Percentiles rank a stretch among this genome's conserved stretches.
Conservation (phyloP, 169 alveolate genomes). For the Hepatocystis sp. region DNA sequence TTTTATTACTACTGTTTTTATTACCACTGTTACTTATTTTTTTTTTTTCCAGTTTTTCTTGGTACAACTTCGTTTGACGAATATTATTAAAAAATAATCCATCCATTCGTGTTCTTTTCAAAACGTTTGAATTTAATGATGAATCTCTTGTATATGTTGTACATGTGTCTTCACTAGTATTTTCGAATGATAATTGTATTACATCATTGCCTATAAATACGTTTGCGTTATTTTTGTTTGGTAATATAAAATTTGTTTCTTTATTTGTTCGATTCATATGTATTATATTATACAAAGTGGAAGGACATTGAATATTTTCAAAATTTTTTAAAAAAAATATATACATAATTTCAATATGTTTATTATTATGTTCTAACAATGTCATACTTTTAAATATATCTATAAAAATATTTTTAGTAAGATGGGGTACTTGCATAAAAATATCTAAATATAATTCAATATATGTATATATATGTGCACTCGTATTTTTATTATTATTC, state of each 20-base stretch:
- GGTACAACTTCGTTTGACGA: background rate
- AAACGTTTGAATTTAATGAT: slow-evolving; percentile 33
- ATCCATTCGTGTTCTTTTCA: too few species aligned
- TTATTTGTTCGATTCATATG: slow-evolving; percentile 38
- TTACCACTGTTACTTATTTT: background rate
- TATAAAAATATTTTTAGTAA: slow-evolving; percentile 28
- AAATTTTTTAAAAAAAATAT: slow-evolving; percentile 35
- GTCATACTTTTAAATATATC: slow-evolving; percentile 37
- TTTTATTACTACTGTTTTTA: too few species aligned
- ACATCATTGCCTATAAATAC: slow-evolving; percentile 59
- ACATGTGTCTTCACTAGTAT: slow-evolving; percentile 73
- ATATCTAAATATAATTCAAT: slow-evolving; percentile 69
- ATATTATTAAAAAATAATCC: slow-evolving; percentile 12
- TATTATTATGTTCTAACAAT: slow-evolving; percentile 14
- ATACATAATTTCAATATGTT: slow-evolving; percentile 36
- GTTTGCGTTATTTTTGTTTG: slow-evolving; percentile 43
- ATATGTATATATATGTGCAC: slow-evolving; percentile 22
- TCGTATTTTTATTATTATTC: slow-evolving; percentile 5
- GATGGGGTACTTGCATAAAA: slow-evolving; percentile 58
- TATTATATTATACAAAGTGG: slow-evolving; percentile 37
- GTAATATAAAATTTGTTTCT: slow-evolving; percentile 25
- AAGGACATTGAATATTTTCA: slow-evolving; percentile 48
- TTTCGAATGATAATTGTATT: slow-evolving; percentile 64
- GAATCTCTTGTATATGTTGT: slow-evolving; percentile 74
- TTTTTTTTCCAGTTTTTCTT: slow-evolving; percentile 4